Evolutionary conservation across 2,329 filamentous ascomycete genomes (phyloP).

Genomic region (Aspergillus brasiliensis): DNA sequence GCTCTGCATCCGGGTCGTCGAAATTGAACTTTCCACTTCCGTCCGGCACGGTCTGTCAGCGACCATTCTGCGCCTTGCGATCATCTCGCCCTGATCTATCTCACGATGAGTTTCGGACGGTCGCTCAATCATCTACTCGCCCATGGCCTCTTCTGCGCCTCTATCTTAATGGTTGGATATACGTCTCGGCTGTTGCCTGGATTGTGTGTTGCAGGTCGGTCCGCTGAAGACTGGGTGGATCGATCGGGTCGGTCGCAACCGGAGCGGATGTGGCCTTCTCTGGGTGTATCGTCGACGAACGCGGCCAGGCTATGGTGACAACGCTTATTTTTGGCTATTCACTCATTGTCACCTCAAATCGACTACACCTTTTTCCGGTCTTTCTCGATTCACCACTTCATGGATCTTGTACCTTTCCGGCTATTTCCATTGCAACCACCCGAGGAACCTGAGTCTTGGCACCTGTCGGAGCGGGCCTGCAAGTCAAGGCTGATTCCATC

Average conservation of each 20-base stretch:
- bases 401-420: constrained; percentile 1
- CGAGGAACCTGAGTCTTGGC: constrained; percentile 3
- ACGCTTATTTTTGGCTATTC: background rate
- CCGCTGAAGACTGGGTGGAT: background rate
- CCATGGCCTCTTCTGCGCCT: background rate
- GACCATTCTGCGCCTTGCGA: constrained; percentile 11
- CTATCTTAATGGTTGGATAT: constrained; percentile 3
- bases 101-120: constrained; percentile 1
- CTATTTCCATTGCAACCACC: background rate
- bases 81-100: constrained; percentile 10
- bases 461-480: background rate
- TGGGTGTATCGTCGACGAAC: constrained; percentile 20
- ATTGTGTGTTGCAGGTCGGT: constrained; percentile 5
- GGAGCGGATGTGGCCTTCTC: constrained; percentile 8
- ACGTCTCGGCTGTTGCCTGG: constrained; percentile 9
- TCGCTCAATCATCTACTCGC: background rate
- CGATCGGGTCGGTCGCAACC: constrained; percentile 24
- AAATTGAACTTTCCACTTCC: background rate
- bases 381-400: background rate
- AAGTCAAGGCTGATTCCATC: background rate
- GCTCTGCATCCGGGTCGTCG: background rate
- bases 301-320: constrained; percentile 14
- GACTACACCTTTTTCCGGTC: background rate
- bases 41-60: background rate
- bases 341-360: background rate